Percentiles rank a stretch among this genome's conserved stretches.
Conservation (phyloP, 768 basidiomycete genomes). For the Pleurotus ostreatus region DNA sequence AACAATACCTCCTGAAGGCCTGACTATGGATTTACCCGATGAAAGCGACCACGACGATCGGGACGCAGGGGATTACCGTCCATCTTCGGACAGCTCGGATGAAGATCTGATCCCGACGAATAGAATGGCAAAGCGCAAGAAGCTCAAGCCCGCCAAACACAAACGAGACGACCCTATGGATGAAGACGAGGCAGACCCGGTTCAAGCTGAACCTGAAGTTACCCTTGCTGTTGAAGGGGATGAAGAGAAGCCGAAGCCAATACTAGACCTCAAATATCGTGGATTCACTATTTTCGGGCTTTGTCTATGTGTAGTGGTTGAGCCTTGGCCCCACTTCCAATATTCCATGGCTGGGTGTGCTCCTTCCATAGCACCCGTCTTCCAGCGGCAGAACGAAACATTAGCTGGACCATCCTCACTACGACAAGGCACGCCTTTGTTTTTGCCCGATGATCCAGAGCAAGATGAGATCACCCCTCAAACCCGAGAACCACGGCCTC, state of each 20-base stretch:
- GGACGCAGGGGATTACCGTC: background rate
- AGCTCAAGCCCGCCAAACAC: background rate
- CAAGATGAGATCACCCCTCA: background rate
- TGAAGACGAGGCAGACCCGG: conserved; percentile 10
- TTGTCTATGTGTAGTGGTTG: conserved; percentile 79
- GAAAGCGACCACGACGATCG: conserved; percentile 21
- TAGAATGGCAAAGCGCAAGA: conserved; percentile 15
- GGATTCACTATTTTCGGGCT: conserved; percentile 69
- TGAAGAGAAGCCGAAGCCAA: conserved; percentile 69
- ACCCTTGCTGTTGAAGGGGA: conserved; percentile 53
- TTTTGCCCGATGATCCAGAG: conserved; percentile 58
- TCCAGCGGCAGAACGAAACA: conserved; percentile 8
- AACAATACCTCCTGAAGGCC: conserved; percentile 24
- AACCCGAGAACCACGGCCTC: conserved; percentile 14
- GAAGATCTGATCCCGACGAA: conserved; percentile 11
- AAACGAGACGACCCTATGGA: conserved; percentile 3
- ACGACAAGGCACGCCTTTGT: conserved; percentile 60
- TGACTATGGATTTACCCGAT: conserved; percentile 20
- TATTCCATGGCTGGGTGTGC: conserved; percentile 21
- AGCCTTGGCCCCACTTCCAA: conserved; percentile 67
- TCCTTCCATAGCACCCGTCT: conserved; percentile 17
- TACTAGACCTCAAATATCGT: conserved; percentile 60
- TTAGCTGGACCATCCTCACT: conserved; percentile 15
- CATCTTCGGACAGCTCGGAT: conserved; percentile 3
- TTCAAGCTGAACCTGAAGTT: conserved; percentile 26